Base-by-base conservation (phyloP, 164 flowering plant genomes). In the Pachysandra terminalis region DNA sequence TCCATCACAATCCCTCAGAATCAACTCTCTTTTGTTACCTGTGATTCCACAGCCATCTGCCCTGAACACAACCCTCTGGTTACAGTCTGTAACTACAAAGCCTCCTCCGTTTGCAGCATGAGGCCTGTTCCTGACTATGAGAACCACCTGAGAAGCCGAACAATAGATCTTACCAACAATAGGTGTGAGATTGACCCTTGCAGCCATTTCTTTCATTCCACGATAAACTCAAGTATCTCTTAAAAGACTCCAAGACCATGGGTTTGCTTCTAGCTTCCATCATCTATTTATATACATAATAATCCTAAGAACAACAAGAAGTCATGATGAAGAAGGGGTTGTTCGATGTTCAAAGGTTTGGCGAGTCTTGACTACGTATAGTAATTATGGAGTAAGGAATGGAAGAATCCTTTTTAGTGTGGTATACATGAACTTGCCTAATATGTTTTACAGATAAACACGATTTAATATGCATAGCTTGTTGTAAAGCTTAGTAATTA, bases 101-200 rank as follows among this genome's bases (percentile, higher is more conserved):
- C 98, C 98, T 15, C 98, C 98, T 51, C 98, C 98, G 51, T 71
- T 82, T 9, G 83, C 84, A 0, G 79, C 93, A 60, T 75, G 86
- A 0, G 98, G 98, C 79, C 98, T 81, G 73, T 74, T 81, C 69
- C 98, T 77, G 1, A 94, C 92, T 16, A 69, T 72, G 13, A 94
- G 79, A 66, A 77, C 79, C 23, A 53, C 74, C 66, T 76, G 75
- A 16, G 85, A 70, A 23, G 81, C 23, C 13, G 87, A 84, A 72
- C 97, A 90, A 65, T 76, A 87, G 16, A 78, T 26, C 79, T 91
- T 94, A 82, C 95, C 90, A 3, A 94, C 81, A 0, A 93, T 71
- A 0, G 91, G 79, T 68, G 59, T 65, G 8, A 37, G 40, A 17
- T 58, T 55, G 5, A 17, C 28, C 64, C 22, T 65, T 17, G 54